These are phyloP conservation scores for Trypanosoma mega DNA, from an alignment of 208 protist genomes.

Conservation along the genomic window DNA sequence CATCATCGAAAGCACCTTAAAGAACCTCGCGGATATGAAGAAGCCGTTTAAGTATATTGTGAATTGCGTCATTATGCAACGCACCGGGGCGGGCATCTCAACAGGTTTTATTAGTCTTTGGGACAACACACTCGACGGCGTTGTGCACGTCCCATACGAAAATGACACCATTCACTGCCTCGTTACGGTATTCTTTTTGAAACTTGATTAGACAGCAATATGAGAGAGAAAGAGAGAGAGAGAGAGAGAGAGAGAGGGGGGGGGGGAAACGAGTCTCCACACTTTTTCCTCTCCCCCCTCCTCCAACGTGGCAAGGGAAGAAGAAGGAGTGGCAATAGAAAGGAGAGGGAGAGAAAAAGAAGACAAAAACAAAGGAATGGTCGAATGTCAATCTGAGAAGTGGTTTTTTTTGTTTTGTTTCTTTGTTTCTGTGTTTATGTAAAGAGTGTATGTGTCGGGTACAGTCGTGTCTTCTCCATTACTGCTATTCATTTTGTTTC, in stretches of 20 bases:
- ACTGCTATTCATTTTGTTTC: conserved; percentile 11
- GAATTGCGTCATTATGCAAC: conserved; percentile 90
- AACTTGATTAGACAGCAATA: conserved; percentile 76
- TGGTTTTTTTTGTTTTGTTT: too few species aligned
- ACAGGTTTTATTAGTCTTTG: conserved; percentile 89
- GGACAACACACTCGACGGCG: conserved; percentile 92
- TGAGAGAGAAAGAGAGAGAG: conserved; percentile 7
- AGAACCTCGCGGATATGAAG: conserved; percentile 84
- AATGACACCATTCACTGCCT: conserved; percentile 83
- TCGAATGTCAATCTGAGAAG: too few species aligned
- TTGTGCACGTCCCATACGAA: conserved; percentile 86
- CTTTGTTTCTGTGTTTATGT: conserved; percentile 8
- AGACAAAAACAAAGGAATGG: conserved; percentile 13
- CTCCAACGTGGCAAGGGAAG: too few species aligned
- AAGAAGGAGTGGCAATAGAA: too few species aligned
- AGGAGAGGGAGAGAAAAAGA: neutral
- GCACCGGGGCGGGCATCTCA: conserved; percentile 87
- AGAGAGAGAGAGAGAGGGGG: neutral
- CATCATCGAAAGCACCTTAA: conserved; percentile 68
- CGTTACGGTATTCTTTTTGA: conserved; percentile 88
- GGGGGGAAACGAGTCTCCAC: conserved; percentile 27
- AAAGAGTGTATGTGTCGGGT: too few species aligned
- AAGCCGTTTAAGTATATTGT: conserved; percentile 95
- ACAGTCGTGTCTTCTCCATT: too few species aligned
- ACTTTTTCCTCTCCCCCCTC: too few species aligned